Evolutionary conservation across 176 grass and related monocot species (phyloP), one percentile per base, ranked within the genome.

Genomic region (Alloteropsis semialata): DNA sequence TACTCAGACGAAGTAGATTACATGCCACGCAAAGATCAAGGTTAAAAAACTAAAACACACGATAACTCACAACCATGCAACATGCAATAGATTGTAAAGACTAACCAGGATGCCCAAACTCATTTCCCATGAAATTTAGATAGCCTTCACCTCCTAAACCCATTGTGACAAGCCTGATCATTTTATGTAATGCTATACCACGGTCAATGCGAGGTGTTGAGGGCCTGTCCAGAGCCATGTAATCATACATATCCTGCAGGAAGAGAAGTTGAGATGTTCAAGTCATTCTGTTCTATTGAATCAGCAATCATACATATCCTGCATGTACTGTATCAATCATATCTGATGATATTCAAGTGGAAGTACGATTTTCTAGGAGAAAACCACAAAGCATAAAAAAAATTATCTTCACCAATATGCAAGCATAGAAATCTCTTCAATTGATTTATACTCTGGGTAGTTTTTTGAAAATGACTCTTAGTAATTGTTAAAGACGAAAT

Each of bases 81-180:
- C 34, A 80, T 60, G 38, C 25, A 85, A 88, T 81, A 89, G 82
- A 61, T 77, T 85, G 79, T 87, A 86, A 89, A 93, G 79, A 90
- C 96, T 91, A 82, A 96, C 96, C 96, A 72, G 97, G 97, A 93
- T 99, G 97, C 41, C 97, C 97, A 81, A 99, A 99, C 83, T 99
- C 97, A 87, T 99, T 99, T 76, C 97, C 96, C 93, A 99, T 99
- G 68, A 96, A 99, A 72, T 99, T 99, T 72, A 99, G 91, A 88
- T 99, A 99, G 24, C 97, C 97, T 85, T 99, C 91, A 22, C 97
- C 97, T 77, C 97, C 97, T 87, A 99, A 89, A 72, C 87, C 65
- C 97, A 99, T 99, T 48, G 97, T 99, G 73, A 99, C 13, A 71
- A 99, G 93, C 81, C 97, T 93, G 82, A 99, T 96, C 93, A 99